A percentile compares a stretch with the other conserved stretches of the same genome.
Conservation (phyloP, 768 basidiomycete genomes). For the Tylopilus plumbeoviolaceoides region DNA sequence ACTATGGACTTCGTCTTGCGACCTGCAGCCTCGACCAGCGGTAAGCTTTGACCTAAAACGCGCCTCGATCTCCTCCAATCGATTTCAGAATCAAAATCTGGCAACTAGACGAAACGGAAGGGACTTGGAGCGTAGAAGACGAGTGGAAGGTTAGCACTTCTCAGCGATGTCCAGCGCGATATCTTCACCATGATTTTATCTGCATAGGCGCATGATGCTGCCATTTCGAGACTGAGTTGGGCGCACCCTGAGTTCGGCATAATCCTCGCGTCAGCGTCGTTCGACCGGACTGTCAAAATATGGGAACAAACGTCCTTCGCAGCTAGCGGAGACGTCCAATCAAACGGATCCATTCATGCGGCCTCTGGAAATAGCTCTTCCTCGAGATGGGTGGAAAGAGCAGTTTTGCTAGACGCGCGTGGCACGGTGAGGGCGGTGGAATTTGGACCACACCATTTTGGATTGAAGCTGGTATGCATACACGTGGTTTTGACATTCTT, state of each 20-base stretch:
- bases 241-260: conserved; percentile 91
- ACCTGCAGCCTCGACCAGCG: conserved; percentile 82
- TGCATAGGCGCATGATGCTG: conserved; percentile 87
- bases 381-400: conserved; percentile 69
- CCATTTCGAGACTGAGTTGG: conserved; percentile 81
- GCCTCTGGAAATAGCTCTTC: conserved; percentile 21
- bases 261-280: conserved; percentile 81
- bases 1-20: conserved; percentile 79
- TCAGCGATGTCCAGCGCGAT: neutral
- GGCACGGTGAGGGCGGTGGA: conserved; percentile 84
- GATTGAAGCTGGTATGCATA: conserved; percentile 73
- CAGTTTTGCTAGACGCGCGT: conserved; percentile 75
- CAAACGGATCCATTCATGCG: conserved; percentile 20
- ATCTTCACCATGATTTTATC: neutral
- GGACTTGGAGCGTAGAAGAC: conserved; percentile 74
- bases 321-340: conserved; percentile 25
- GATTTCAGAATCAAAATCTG: conserved; percentile 72
- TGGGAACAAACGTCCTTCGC: conserved; percentile 66
- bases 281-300: conserved; percentile 89
- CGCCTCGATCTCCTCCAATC: conserved; percentile 9
- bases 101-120: conserved; percentile 67
- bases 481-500: neutral
- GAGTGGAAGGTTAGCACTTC: conserved; percentile 81
- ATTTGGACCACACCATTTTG: conserved; percentile 85
- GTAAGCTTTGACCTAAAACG: conserved; percentile 34